Conservation (phyloP, 345 rosid species). For the Physaria fendleri region DNA sequence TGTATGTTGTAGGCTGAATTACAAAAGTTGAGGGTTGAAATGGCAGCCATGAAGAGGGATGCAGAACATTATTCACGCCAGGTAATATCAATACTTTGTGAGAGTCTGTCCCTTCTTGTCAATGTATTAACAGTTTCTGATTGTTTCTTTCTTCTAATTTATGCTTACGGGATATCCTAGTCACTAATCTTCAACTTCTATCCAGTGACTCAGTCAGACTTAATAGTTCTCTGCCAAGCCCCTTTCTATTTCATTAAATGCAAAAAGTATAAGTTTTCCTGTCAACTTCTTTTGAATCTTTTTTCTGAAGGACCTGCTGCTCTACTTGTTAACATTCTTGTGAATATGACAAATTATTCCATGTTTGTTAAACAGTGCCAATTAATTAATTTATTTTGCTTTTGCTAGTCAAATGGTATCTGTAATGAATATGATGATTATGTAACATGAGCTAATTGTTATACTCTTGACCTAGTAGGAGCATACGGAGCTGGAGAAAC, state of each 20-base stretch:
- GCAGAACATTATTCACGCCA: constrained; percentile 99
- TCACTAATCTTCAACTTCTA: neutral
- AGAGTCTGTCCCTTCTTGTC: constrained; percentile 11
- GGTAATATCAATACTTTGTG: constrained; percentile 40
- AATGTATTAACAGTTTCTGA: neutral
- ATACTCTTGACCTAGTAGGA: constrained; percentile 49
- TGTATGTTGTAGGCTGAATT: constrained; percentile 66
- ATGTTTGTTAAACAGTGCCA: neutral
- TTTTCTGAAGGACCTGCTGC: neutral
- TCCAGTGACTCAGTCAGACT: neutral
- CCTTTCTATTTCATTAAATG: neutral
- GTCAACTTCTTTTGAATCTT: neutral
- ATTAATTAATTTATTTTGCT: neutral
- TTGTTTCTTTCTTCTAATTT: neutral
- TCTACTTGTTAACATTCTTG: neutral
- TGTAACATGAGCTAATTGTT: constrained; percentile 22
- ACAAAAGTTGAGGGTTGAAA: constrained; percentile 94
- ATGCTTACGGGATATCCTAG: neutral
- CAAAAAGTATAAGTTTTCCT: neutral
- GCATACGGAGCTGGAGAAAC: constrained; percentile 97
- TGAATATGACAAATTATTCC: neutral
- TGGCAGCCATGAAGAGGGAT: constrained; percentile 98
- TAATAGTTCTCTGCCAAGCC: neutral
- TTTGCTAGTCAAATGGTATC: neutral
- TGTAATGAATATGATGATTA: constrained; percentile 8